These are phyloP conservation scores for Rubroboletus satanas DNA, from an alignment of 768 basidiomycete genomes.

Conservation along the genomic window DNA sequence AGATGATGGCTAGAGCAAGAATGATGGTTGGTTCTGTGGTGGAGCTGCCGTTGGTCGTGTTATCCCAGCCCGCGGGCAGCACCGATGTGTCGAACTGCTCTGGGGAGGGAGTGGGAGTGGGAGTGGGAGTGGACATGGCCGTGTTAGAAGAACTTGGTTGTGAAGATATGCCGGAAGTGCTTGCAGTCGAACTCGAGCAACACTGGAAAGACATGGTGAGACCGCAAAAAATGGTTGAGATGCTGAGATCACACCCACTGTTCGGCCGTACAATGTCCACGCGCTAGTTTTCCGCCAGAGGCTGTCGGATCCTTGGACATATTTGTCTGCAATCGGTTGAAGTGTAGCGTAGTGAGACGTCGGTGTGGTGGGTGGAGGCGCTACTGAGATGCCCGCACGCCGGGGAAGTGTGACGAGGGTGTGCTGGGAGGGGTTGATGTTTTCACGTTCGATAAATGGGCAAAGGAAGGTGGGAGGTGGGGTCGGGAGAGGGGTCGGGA, in stretches of 20 bases:
- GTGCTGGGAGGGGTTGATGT: not conserved
- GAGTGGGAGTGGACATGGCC: conserved; percentile 14
- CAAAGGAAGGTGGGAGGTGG: conserved; percentile 60
- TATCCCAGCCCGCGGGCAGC: conserved; percentile 58
- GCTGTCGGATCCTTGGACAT: conserved; percentile 48
- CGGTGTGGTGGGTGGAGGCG: conserved; percentile 7
- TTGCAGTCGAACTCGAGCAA: conserved; percentile 4
- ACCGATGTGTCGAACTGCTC: conserved; percentile 19
- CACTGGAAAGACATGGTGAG: conserved; percentile 16
- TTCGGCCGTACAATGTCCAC: conserved; percentile 72
- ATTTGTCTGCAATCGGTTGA: conserved; percentile 50
- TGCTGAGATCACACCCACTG: conserved; percentile 38
- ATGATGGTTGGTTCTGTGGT: conserved; percentile 43
- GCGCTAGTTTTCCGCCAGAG: conserved; percentile 51
- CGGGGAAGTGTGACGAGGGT: not conserved
- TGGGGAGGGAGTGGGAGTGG: conserved; percentile 15
- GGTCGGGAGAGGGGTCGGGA: conserved; percentile 19
- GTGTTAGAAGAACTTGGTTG: conserved; percentile 5
- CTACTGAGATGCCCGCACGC: not conserved
- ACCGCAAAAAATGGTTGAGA: not conserved
- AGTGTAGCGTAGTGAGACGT: not conserved
- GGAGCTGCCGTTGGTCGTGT: conserved; percentile 8
- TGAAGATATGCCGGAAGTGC: not conserved
- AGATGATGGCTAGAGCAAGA: conserved; percentile 55
- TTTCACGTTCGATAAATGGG: conserved; percentile 39